Evolutionary conservation across 2,329 filamentous ascomycete genomes (phyloP), one percentile per base, ranked within the genome.

Genomic region (Diaporthe sp.): DNA sequence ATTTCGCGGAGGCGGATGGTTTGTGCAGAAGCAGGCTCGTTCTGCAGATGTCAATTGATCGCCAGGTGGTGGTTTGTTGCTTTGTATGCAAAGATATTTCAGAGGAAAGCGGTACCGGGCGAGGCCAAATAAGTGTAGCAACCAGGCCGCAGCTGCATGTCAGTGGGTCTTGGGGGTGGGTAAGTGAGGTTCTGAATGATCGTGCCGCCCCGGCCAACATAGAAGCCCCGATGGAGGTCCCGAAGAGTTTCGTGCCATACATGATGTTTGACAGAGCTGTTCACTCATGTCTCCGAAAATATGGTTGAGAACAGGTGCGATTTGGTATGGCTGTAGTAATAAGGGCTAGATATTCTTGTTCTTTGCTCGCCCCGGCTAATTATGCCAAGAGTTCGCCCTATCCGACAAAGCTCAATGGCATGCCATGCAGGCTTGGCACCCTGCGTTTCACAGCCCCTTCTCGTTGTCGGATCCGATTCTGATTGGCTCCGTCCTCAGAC

Each of bases 401-500:
- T n/a, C 25, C 6, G 34, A 61, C 34, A 61, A 58, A 22, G 55
- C 55, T 58, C 31, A 37, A n/a, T n/a, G 55, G 19, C 55, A 37
- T 58, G 55, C 28, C 22, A 37, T 58, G 55, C 57, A 39, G 25
- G 57, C 57, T 61, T 61, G 57, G 57, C 57, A 37, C 7, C 10
- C 19, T 7, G 34, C 12, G 57, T 61, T 25, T 39, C 57, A 39
- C 34, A 61, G 57, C 34, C 57, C 57, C 34, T 15, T 39, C 57
- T 60, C 57, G 57, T 60, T 60, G 57, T 60, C 57, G 57, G 57
- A 60, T 60, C 57, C 12, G 57, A n/a, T 8, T 60, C 34, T 60
- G 57, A 60, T 60, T 60, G 4, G 57, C 57, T 42, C 57, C 25
- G 57, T 22, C 9, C 34, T 25, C 4, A n/a, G 28, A 28, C 5